Evolutionary conservation across 192 early-diverging fungal genomes (phyloP), one percentile per base, ranked within the genome.

Genomic region (Lobosporangium transversale): DNA sequence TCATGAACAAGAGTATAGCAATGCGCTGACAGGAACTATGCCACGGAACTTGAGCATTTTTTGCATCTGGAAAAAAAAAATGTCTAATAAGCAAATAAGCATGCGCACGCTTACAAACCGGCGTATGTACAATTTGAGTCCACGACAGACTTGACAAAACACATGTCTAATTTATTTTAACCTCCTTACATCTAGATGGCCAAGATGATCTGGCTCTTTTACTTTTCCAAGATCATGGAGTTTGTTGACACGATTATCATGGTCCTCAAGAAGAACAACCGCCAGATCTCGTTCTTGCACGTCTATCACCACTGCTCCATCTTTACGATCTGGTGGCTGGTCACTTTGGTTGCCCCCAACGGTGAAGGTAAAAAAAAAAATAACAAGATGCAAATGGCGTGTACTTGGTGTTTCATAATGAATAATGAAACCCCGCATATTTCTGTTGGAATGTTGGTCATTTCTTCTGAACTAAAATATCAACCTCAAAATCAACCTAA

Each of bases 181-280:
- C n/a, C 37, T 40, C 37, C 8, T 40, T 10, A 10, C 37, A 40
- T 24, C 21, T 70, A 85, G 84, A 89, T 89, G 88, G 84, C 87
- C 53, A 89, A 85, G 71, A 67, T 87, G 64, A 70, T 86, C 55
- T 89, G 88, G 87, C 68, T 89, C 37, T 89, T 89, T 51, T 89
- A 89, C 66, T 69, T 89, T 43, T 87, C 87, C 48, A 89, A 89
- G 68, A 85, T 76, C 27, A 66, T 80, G 61, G 88, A 89, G 79
- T 89, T 89, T 58, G 76, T 85, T 31, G 88, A 89, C 60, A 89
- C 88, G 21, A 69, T 89, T 60, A 89, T 89, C 55, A 89, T 89
- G 88, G 68, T 89, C 27, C 59, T 88, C 53, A 89, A 89, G 70
- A 89, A 89, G 70, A 89, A 89, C 81, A 81, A 87, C 79, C 85